phyloP scores from a whole-genome alignment of 768 basidiomycete species.

The Boletus reticuloceps region DNA sequence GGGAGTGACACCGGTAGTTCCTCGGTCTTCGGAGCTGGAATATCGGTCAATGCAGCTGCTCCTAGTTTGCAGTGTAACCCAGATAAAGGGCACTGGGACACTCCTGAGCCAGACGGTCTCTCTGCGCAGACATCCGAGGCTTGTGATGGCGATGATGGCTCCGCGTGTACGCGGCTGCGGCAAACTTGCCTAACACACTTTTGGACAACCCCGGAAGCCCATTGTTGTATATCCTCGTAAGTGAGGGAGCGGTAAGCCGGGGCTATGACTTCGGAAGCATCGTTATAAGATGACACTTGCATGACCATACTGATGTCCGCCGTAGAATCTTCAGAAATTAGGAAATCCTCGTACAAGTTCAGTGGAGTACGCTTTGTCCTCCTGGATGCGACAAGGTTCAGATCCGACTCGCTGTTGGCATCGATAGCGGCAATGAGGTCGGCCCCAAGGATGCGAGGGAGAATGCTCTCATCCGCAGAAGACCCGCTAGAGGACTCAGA shows the following conservation, averaged over 20 bases:
- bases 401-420: conserved; percentile 24
- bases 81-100: conserved; percentile 23
- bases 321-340: conserved; percentile 16
- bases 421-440: conserved; percentile 29
- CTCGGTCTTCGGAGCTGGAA: not conserved
- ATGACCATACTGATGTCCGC: conserved; percentile 22
- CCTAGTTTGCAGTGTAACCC: conserved; percentile 24
- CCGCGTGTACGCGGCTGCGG: conserved; percentile 1
- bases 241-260: conserved; percentile 15
- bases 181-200: conserved; percentile 20
- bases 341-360: conserved; percentile 4
- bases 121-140: conserved; percentile 27
- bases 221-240: conserved; percentile 24
- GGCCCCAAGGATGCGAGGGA: conserved; percentile 25
- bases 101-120: conserved; percentile 19
- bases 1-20: not conserved
- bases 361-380: not conserved
- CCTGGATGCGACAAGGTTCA: conserved; percentile 9
- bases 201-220: conserved; percentile 26
- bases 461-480: conserved; percentile 17
- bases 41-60: not conserved
- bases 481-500: conserved; percentile 22
- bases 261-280: not conserved
- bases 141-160: conserved; percentile 26
- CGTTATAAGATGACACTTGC: conserved; percentile 17